Evolutionary conservation across 1,284 basidiomycete genomes (phyloP), one percentile per base, ranked within the genome.

Genomic region (Hypsizygus ulmarius): DNA sequence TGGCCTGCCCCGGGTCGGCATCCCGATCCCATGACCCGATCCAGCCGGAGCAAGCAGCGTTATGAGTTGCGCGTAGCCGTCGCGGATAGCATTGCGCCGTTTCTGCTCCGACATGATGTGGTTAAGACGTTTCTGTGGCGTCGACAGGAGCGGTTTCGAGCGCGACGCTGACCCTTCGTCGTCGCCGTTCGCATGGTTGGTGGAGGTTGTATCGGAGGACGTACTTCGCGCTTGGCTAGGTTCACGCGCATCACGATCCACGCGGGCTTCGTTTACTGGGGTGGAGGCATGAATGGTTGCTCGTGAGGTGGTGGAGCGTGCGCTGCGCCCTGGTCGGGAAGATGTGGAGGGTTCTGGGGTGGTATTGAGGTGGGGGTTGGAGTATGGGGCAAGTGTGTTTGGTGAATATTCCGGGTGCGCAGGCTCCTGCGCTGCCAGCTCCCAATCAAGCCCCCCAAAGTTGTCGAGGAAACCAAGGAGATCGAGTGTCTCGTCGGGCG

Each of bases 91-190:
- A 53, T 93, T 92, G 2, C 91, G 79, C 2, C 91, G 83, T 65
- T 92, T 93, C 68, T 94, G 92, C 68, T 94, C 91, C 9, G 87
- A 91, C 74, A 92, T 85, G 71, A 94, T 94, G 70, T 94, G 91
- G 64, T 94, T 94, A n/a, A 92, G 81, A 21, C 92, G 82, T 65
- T 94, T 94, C 64, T 94, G 91, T 0, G 89, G 90, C 7, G 83
- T 85, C 7, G 89, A 87, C 16, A 94, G 75, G 7, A 91, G 74
- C 0, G 81, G 72, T 54, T 84, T 84, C 19, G 70, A 47, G 46
- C 73, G 72, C 10, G 65, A 29, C 32, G 60, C 43, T 19, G 61
- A 47, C 2, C 34, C 14, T 11, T 42, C 15, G 28, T 19, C 27
- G 8, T 39, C 39, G 6, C 36, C 32, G 19, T 29, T 8, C 43